Evolutionary conservation across 2,329 filamentous ascomycete genomes (phyloP).

Genomic region (Trichoderma sp.): DNA sequence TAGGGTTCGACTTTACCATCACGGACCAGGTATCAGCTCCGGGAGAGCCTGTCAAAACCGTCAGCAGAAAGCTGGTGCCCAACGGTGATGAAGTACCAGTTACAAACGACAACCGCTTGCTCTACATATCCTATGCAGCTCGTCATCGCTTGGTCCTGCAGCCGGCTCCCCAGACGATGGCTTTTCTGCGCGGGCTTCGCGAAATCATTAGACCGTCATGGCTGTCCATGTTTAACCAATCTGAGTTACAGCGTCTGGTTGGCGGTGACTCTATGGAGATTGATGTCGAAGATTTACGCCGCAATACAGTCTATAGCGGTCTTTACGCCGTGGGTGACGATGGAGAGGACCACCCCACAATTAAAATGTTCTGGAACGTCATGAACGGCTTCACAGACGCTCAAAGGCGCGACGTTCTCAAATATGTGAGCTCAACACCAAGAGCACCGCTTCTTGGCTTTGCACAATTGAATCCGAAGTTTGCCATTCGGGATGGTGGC

Average conservation of each 20-base stretch:
- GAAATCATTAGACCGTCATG: constrained; percentile 89
- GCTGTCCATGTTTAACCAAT: constrained; percentile 98
- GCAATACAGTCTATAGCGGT: constrained; percentile 84
- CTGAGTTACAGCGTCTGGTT: constrained; percentile 89
- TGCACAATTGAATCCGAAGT: constrained; percentile 78
- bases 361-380: constrained; percentile 89
- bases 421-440: constrained; percentile 94
- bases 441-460: constrained; percentile 90
- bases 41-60: constrained; percentile 57
- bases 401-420: constrained; percentile 83
- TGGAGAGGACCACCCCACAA: constrained; percentile 78
- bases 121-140: constrained; percentile 94
- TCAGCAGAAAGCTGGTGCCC: constrained; percentile 75
- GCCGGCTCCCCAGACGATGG: constrained; percentile 77
- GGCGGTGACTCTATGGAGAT: constrained; percentile 86
- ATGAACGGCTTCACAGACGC: constrained; percentile 75
- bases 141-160: constrained; percentile 84
- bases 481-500: constrained; percentile 82
- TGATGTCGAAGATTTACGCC: constrained; percentile 81
- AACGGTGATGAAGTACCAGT: constrained; percentile 77
- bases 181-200: constrained; percentile 84
- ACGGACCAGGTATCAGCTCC: constrained; percentile 65
- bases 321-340: constrained; percentile 91
- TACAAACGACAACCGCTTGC: constrained; percentile 86
- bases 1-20: constrained; percentile 87